Evolutionary conservation across 2,329 filamentous ascomycete genomes (phyloP).

Genomic region (Teratosphaeria destructans): DNA sequence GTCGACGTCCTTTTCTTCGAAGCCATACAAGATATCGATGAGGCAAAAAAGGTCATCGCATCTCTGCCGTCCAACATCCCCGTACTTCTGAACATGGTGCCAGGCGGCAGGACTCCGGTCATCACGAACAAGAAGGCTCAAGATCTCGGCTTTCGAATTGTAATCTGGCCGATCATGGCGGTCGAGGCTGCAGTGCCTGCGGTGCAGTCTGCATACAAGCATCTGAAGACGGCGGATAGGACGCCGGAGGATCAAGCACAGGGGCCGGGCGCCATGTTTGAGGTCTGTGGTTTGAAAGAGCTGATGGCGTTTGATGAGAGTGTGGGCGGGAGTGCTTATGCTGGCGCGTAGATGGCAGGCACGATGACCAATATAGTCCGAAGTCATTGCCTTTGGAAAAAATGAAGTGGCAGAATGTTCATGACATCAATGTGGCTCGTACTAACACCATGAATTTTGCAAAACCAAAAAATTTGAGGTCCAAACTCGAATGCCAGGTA

Average conservation of each 20-base stretch:
- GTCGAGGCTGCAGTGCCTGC: constrained; percentile 35
- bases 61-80: constrained; percentile 39
- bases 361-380: background rate
- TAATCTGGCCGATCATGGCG: constrained; percentile 46
- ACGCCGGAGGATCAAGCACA: constrained; percentile 25
- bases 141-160: constrained; percentile 47
- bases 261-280: constrained; percentile 41
- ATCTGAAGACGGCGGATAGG: constrained; percentile 30
- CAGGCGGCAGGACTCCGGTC: constrained; percentile 45
- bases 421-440: background rate
- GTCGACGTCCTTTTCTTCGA: constrained; percentile 54
- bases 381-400: background rate
- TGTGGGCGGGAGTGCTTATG: constrained; percentile 31
- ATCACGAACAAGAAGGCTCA: constrained; percentile 44
- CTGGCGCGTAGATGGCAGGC: background rate
- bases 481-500: too few species aligned
- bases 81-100: constrained; percentile 49
- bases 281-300: constrained; percentile 43
- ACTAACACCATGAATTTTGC: background rate
- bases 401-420: background rate
- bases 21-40: constrained; percentile 42
- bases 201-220: constrained; percentile 15
- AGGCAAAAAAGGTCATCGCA: constrained; percentile 39
- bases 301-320: constrained; percentile 40
- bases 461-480: background rate